phyloP scores from a whole-genome alignment of 768 basidiomycete species.

The Strobilomyces echinocephalus region DNA sequence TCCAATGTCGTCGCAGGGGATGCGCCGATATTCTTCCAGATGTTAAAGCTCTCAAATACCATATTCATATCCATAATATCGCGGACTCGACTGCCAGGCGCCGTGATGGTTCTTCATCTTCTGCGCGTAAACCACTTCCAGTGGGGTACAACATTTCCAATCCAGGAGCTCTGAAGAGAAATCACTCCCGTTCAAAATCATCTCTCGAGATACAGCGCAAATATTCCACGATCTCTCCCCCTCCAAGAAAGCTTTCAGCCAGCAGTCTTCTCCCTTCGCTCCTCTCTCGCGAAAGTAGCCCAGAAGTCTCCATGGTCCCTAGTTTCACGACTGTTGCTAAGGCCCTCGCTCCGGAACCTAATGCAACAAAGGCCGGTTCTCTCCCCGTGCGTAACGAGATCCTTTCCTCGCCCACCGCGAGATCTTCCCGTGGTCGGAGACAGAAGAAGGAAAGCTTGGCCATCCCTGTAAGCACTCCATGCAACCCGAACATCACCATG shows the following conservation, averaged over 20 bases:
- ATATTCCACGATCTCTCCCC: neutral
- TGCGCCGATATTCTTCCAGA: slow-evolving; percentile 41
- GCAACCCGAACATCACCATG: slow-evolving; percentile 17
- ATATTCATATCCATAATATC: slow-evolving; percentile 55
- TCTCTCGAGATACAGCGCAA: slow-evolving; percentile 1
- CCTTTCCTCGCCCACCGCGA: neutral
- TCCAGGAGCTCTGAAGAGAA: slow-evolving; percentile 2
- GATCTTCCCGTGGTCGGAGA: slow-evolving; percentile 17
- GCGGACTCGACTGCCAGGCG: slow-evolving; percentile 24
- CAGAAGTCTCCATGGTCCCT: neutral
- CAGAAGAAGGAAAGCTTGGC: slow-evolving; percentile 9
- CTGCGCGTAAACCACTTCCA: neutral
- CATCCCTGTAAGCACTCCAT: neutral
- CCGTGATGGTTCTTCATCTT: neutral
- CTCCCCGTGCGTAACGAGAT: neutral
- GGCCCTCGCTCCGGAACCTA: slow-evolving; percentile 2
- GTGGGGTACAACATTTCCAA: neutral
- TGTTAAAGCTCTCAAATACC: slow-evolving; percentile 45
- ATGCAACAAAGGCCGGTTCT: neutral
- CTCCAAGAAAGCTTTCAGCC: slow-evolving; percentile 16
- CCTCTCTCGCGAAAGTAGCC: slow-evolving; percentile 9
- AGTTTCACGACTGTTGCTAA: slow-evolving; percentile 14
- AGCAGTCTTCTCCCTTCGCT: slow-evolving; percentile 12
- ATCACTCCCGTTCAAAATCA: slow-evolving; percentile 19
- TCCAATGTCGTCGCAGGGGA: slow-evolving; percentile 43